Evolutionary conservation across 2,329 filamentous ascomycete genomes (phyloP), one percentile per base, ranked within the genome.

Genomic region (Hypoxylon sp.): DNA sequence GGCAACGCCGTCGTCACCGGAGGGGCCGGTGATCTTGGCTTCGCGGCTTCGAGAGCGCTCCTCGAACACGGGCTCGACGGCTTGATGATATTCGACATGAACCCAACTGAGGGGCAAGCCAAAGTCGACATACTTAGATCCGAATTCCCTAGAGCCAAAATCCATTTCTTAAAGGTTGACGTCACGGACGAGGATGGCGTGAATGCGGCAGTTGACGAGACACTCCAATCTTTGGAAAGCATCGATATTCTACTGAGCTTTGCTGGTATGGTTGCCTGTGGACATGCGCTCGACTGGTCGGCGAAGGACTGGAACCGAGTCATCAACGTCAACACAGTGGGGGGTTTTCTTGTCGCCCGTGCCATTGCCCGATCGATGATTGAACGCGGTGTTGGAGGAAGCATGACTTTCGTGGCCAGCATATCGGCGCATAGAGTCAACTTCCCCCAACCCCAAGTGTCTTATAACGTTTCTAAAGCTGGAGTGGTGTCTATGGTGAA

Each of bases 401-500:
- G 82, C 41, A 90, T 93, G 56, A 79, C 89, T 1, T 84, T 93
- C 61, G 87, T 87, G 0, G 87, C 90, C 0, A 89, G 85, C 10
- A 90, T 92, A 49, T 90, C 87, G 1, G 90, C 82, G 0, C 89
- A 92, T 66, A 74, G 83, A 1, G 89, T 90, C 58, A 92, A 92
- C 70, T 92, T 82, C 70, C 90, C 90, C 0, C 90, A 92, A 72
- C 89, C 90, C 0, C 91, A 93, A 71, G 82, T 81, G 0, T 85
- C 87, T 0, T 93, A 94, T 73, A 93, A 94, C 68, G 87, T 87
- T 1, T 87, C 84, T 66, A 94, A 94, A 75, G 86, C 89, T 0
- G 89, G 85, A 0, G 75, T 93, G 1, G 69, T 90, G 28, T 84
- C 86, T 52, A 74, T 93, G 68, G 88, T 86, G 51, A 86, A 83